Evolutionary conservation across 2,329 filamentous ascomycete genomes (phyloP), one percentile per base, ranked within the genome.

Genomic region (Sarocladium strictum): DNA sequence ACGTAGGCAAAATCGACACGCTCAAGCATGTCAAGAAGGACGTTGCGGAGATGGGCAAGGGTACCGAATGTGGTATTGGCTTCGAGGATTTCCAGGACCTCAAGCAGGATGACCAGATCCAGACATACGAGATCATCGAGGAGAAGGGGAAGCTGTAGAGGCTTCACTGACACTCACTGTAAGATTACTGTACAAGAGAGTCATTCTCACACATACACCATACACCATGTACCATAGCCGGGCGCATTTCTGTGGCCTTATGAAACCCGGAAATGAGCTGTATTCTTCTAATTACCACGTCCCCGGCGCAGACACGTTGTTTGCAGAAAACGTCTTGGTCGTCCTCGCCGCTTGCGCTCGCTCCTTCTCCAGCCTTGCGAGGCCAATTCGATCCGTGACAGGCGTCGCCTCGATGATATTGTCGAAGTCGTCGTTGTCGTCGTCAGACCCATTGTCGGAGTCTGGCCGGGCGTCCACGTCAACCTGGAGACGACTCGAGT

Each of bases 11-110:
- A 53, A 81, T 97, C 41, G 79, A 83, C 17, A 89, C 89, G 1
- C 82, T 99, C 56, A 97, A 94, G 74, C 89, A 95, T 64, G 84
- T 88, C 68, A 97, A 97, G 78, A 95, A 95, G 68, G 90, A 97
- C 60, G 89, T 94, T 27, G 76, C 77, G 45, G 90, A 96, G 65
- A 94, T 96, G 84, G 85, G 84, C 63, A 97, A 96, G 72, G 92
- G 91, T 56, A 83, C 80, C n/a, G 94, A 99, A 71, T 99, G 94
- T 64, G 94, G 94, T 60, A 86, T 99, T 61, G 85, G 83, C 53
- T 93, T 99, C 64, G 84, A 87, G 2, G 80, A 77, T 29, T 99
- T 90, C 84, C 78, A 87, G 49, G 87, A 84, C 21, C 87, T 97
- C 66, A 69, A 86, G 64, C 76, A 84, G 14, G 94, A 93, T 26